Percentiles rank a stretch among this genome's conserved stretches.
Conservation (phyloP, 116 monocot species). For the Iris pallida region DNA sequence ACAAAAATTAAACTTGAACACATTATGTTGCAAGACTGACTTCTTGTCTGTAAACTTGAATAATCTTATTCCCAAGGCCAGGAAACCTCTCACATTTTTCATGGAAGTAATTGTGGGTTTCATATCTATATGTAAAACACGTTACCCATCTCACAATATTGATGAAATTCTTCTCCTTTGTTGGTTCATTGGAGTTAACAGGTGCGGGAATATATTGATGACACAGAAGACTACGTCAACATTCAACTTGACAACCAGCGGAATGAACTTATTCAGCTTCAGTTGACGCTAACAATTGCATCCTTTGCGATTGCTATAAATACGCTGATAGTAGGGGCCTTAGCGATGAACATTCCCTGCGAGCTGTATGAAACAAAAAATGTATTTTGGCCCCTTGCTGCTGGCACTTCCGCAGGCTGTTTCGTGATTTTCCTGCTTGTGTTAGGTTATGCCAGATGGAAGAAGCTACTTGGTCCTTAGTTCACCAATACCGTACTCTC, state of each 20-base stretch:
- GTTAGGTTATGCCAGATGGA: conserved; percentile 29
- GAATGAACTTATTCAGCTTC: conserved; percentile 32
- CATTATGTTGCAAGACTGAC: not conserved
- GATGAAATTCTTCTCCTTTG: not conserved
- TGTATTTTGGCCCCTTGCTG: conserved; percentile 22
- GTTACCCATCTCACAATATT: not conserved
- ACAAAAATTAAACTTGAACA: too few relatives aligned
- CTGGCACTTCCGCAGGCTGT: conserved; percentile 17
- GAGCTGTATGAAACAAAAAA: not conserved
- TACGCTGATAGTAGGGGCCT: conserved; percentile 22
- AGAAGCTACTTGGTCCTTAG: conserved; percentile 26
- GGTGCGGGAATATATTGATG: conserved; percentile 32
- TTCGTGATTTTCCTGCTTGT: conserved; percentile 19
- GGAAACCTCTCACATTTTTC: not conserved
- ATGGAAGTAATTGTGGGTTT: not conserved
- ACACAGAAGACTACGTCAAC: conserved; percentile 40
- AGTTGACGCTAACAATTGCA: conserved; percentile 19
- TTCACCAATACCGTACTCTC: not conserved
- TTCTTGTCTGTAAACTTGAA: not conserved
- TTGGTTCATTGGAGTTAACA: conserved; percentile 1
- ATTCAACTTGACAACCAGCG: conserved; percentile 39
- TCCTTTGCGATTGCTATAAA: conserved; percentile 26
- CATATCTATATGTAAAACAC: not conserved
- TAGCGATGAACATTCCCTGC: conserved; percentile 36
- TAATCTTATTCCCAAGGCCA: not conserved